Base-by-base conservation (phyloP, 108 stramenopile genomes). In the Cyclotella kingstonii region DNA sequence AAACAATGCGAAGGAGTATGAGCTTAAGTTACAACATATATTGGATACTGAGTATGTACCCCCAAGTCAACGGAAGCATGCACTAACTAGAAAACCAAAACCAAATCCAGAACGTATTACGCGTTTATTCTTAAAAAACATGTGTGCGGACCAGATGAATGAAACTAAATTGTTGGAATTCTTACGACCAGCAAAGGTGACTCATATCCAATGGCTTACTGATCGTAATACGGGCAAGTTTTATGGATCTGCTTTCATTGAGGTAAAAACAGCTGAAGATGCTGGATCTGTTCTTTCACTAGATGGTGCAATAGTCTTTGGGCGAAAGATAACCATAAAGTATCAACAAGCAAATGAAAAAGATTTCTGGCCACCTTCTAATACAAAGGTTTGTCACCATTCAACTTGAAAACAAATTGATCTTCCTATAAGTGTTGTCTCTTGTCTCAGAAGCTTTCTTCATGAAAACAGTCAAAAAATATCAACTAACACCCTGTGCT, bases 131-230 rank as follows among this genome's bases (percentile, higher is more conserved):
- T 63, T 94, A 11, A 88, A 88, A 15, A 94, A 94, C 53, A 84
- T 95, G 46, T 67, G 60, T 56, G 93, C 93, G 22, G 90, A 86
- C 73, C 76, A 86, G 22, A 85, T 94, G 31, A 81, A 89, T 44
- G 86, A 89, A 59, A 59, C 53, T 4, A 83, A 70, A 6, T 66
- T 94, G 22, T 46, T 76, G 26, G 66, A 73, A 19, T 79, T 90
- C 48, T 42, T 94, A 19, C 59, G 50, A 11, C 89, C 82, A 30
- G 81, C 77, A 15, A 62, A 65, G 46, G 80, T 91, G 11, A 94
- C 87, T 8, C 87, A 91, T 59, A 84, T 91, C 55, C 90, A 94
- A 61, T 94, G 93, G 93, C 84, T 91, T 22, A 89, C 86, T 23
- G 88, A 89, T 61, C 83, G 86, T 36, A 84, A 88, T 45, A 86